These are phyloP conservation scores for Geoglossum cookeanum DNA, from an alignment of 2,329 filamentous ascomycete species.

Conservation along the genomic window DNA sequence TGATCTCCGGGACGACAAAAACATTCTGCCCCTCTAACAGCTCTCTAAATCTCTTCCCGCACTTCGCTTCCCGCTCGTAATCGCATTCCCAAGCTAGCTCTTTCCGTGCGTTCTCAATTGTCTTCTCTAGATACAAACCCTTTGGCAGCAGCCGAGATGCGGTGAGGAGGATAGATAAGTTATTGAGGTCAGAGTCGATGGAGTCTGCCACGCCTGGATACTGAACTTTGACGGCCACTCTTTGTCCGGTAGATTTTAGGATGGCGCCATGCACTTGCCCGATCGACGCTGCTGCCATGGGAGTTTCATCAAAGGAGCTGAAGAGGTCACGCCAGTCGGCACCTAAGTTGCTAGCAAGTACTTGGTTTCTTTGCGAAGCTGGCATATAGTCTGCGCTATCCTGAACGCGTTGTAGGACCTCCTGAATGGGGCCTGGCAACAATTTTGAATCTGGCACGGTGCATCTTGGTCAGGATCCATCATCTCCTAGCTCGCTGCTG, in stretches of 20 bases:
- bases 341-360: constrained; percentile 62
- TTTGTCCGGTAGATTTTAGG: constrained; percentile 51
- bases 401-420: constrained; percentile 84
- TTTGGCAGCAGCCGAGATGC: constrained; percentile 79
- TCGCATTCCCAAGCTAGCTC: constrained; percentile 97
- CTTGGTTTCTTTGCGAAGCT: constrained; percentile 71
- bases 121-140: constrained; percentile 88
- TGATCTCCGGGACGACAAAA: constrained; percentile 65
- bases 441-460: constrained; percentile 59
- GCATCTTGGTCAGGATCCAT: background rate
- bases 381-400: constrained; percentile 98
- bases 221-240: constrained; percentile 89
- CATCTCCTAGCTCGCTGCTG: background rate
- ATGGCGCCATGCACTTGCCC: constrained; percentile 84
- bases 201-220: constrained; percentile 92
- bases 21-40: constrained; percentile 61
- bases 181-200: constrained; percentile 91
- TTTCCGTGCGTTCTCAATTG: constrained; percentile 80
- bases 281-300: constrained; percentile 89
- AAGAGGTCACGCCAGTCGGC: constrained; percentile 71
- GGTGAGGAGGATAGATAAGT: constrained; percentile 74
- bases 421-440: constrained; percentile 69
- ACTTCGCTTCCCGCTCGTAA: constrained; percentile 74
- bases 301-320: constrained; percentile 67
- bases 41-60: constrained; percentile 53